Evolutionary conservation across 2,329 filamentous ascomycete species (phyloP), one percentile per base, ranked within the genome.

Genomic region (Fusarium illudens): DNA sequence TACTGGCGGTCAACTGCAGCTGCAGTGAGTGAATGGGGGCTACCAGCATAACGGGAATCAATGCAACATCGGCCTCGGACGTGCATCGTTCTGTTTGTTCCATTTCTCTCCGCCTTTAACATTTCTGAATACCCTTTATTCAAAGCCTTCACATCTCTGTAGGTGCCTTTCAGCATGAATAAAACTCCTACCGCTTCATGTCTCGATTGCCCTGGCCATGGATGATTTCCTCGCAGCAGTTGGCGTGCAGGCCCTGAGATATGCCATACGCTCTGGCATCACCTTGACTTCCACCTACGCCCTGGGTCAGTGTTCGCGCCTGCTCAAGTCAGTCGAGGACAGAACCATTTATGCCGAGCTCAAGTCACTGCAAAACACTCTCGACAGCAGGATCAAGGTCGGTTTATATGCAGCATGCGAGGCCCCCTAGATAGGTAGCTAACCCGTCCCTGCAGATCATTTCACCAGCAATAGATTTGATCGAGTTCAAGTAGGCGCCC

Each of bases 311-410:
- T 94, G 92, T 60, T 89, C 90, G 2, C 88, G 91, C 39, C 82
- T 97, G 12, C 83, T 97, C 61, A 92, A 91, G 82, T 90, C 88
- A 37, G 89, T 96, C 13, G 89, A 93, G 71, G 88, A 94, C 73
- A 86, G 85, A 70, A 85, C 89, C 27, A 85, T 91, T 51, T 86
- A 91, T 62, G 69, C 77, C 13, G 92, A 97, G 76, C 84, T 98
- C 6, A 84, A 88, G 59, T 78, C 81, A 3, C 82, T 97, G 12
- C 93, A 96, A 75, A 84, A 88, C 55, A 86, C 90, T 2, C 84
- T 98, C 4, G 88, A 97, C 72, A 89, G 87, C 78, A 98, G 97
- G 78, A 97, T 98, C 73, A 91, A 89, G 79, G 91, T 92, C n/a
- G 27, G 3, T 30, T 20, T 22, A 5, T n/a, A 29, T 58, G 22